Conservation (phyloP, 1,284 basidiomycete species). For the Lentinula novae-zelandiae region DNA sequence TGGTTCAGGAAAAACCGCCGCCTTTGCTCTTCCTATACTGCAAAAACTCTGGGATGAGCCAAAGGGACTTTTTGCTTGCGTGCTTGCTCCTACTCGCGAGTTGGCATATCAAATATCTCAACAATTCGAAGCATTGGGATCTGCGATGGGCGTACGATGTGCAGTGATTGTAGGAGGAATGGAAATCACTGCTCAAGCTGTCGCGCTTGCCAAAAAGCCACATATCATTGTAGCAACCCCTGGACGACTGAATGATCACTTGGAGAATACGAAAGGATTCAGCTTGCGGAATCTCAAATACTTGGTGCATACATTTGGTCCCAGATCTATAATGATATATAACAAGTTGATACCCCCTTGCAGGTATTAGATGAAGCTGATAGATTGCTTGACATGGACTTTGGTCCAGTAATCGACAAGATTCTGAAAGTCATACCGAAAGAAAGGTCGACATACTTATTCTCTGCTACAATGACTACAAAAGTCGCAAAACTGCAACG, state of each 20-base stretch:
- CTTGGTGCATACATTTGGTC: conserved; percentile 54
- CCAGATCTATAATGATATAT: background rate
- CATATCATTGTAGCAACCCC: conserved; percentile 98
- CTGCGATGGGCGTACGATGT: conserved; percentile 91
- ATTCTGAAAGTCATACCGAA: conserved; percentile 94
- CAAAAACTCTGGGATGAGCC: conserved; percentile 98
- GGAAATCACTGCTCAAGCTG: conserved; percentile 91
- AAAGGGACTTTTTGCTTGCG: conserved; percentile 89
- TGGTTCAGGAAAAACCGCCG: conserved; percentile 97
- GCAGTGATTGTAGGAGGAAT: conserved; percentile 94
- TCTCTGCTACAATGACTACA: conserved; percentile 99
- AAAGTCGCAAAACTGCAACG: conserved; percentile 97
- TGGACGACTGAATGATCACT: conserved; percentile 91
- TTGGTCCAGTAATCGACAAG: conserved; percentile 96
- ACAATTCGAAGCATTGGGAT: conserved; percentile 91
- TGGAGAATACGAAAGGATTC: conserved; percentile 99
- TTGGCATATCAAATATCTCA: conserved; percentile 98
- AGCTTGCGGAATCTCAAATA: conserved; percentile 86
- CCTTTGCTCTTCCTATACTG: conserved; percentile 94
- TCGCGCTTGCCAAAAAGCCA: conserved; percentile 90
- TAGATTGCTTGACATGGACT: conserved; percentile 95
- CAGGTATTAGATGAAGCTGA: conserved; percentile 98
- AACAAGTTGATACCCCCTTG: conserved; percentile 10
- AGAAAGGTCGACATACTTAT: conserved; percentile 94
- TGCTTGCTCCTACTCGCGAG: conserved; percentile 95